A percentile compares a stretch with the other conserved stretches of the same genome.
Evolutionary conservation across 148 eudicot species (phyloP).

Genomic region (Rhododendron griersonianum): DNA sequence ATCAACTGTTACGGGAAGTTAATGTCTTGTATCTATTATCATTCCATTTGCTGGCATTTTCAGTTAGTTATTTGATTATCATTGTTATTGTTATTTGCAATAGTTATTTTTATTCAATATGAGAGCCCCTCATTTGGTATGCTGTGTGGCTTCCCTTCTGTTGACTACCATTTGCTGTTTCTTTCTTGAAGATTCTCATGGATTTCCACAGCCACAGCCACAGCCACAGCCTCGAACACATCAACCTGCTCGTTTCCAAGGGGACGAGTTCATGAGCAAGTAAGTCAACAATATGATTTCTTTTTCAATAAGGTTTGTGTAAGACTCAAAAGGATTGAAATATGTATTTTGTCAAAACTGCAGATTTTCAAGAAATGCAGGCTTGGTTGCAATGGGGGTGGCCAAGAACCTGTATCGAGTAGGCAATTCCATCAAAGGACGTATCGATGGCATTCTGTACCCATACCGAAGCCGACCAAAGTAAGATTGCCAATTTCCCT

Average conservation of each 20-base stretch:
- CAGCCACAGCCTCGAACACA: conserved; percentile 35
- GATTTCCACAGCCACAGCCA: conserved; percentile 23
- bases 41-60: neutral
- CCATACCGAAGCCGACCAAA: conserved; percentile 70
- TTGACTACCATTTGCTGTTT: neutral
- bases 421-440: conserved; percentile 66
- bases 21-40: neutral
- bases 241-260: conserved; percentile 47
- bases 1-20: neutral
- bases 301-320: neutral
- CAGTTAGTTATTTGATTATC: neutral
- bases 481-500: conserved; percentile 23
- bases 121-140: too few species aligned
- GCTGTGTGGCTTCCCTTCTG: neutral
- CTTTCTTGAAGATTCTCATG: conserved; percentile 41
- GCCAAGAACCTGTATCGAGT: conserved; percentile 71
- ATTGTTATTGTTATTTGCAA: neutral
- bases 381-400: conserved; percentile 78
- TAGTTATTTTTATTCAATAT: neutral
- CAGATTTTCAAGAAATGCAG: conserved; percentile 83
- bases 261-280: conserved; percentile 77
- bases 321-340: neutral
- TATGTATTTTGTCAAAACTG: conserved; percentile 4
- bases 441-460: conserved; percentile 67
- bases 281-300: conserved; percentile 23